phyloP scores from a whole-genome alignment of 495 filamentous ascomycete genomes.

The Podospora tetraspora region DNA sequence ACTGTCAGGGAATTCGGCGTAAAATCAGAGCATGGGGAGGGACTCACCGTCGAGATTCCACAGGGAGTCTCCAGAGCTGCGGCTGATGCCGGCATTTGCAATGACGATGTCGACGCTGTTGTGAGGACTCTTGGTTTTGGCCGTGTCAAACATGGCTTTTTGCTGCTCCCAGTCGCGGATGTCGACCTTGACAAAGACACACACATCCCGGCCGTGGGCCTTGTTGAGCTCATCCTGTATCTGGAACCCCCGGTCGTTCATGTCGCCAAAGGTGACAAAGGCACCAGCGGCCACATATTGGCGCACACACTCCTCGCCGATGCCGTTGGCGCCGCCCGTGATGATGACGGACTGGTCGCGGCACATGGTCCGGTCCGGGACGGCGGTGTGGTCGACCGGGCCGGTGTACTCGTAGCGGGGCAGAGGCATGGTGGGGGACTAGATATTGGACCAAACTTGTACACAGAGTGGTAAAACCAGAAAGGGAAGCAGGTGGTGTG shows the following conservation, averaged over 20 bases:
- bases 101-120: slow-evolving; percentile 29
- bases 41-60: slow-evolving; percentile 32
- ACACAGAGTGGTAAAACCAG: not conserved
- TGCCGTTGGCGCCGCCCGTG: slow-evolving; percentile 41
- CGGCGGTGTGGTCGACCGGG: slow-evolving; percentile 17
- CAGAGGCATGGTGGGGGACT: slow-evolving; percentile 12
- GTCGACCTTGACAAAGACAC: slow-evolving; percentile 31
- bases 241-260: slow-evolving; percentile 32
- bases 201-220: slow-evolving; percentile 10
- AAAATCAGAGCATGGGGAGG: not conserved
- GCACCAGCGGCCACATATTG: slow-evolving; percentile 37
- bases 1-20: not conserved
- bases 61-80: slow-evolving; percentile 28
- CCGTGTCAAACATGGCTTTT: slow-evolving; percentile 24
- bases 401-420: slow-evolving; percentile 18
- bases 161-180: slow-evolving; percentile 32
- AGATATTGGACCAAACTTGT: not conserved
- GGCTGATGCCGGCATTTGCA: slow-evolving; percentile 40
- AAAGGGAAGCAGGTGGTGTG: not conserved
- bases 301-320: slow-evolving; percentile 41
- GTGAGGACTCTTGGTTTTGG: slow-evolving; percentile 16
- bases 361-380: slow-evolving; percentile 8
- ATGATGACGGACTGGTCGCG: slow-evolving; percentile 38
- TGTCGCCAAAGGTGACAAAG: slow-evolving; percentile 43
- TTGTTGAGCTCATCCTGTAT: slow-evolving; percentile 19